These are phyloP conservation scores for Parascedosporium putredinis DNA, from an alignment of 2,329 filamentous ascomycete genomes.

Conservation along the genomic window DNA sequence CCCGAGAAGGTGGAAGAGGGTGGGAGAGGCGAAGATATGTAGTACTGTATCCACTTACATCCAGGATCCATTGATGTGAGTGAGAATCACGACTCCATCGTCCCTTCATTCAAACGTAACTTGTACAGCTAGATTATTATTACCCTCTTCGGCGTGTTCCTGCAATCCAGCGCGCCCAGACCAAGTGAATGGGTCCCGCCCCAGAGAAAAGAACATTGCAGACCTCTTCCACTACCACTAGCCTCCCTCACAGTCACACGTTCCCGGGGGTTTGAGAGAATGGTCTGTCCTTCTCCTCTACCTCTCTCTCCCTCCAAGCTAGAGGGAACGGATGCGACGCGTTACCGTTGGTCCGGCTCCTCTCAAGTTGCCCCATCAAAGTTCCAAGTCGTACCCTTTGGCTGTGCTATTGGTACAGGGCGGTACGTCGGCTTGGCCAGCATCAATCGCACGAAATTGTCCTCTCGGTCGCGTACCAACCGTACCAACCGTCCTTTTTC, in stretches of 20 bases:
- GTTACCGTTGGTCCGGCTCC: constrained; percentile 3
- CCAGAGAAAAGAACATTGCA: not conserved
- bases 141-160: not conserved
- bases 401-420: not conserved
- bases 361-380: not conserved
- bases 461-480: too few species aligned
- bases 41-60: constrained; percentile 1
- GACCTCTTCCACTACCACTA: too few species aligned
- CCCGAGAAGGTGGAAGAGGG: not conserved
- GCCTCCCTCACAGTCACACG: too few species aligned
- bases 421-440: too few species aligned
- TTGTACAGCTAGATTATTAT: not conserved
- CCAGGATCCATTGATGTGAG: not conserved
- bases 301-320: too few species aligned
- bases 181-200: too few species aligned
- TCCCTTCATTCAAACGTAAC: too few species aligned
- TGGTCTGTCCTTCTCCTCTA: too few species aligned
- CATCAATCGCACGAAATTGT: too few species aligned
- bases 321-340: too few species aligned
- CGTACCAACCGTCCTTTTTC: too few species aligned
- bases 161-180: not conserved
- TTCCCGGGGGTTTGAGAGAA: too few species aligned
- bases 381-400: not conserved
- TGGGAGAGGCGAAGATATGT: constrained; percentile 2
- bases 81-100: not conserved